Conservation (phyloP, 2,329 filamentous ascomycete species). For the Trichophyton verrucosum region DNA sequence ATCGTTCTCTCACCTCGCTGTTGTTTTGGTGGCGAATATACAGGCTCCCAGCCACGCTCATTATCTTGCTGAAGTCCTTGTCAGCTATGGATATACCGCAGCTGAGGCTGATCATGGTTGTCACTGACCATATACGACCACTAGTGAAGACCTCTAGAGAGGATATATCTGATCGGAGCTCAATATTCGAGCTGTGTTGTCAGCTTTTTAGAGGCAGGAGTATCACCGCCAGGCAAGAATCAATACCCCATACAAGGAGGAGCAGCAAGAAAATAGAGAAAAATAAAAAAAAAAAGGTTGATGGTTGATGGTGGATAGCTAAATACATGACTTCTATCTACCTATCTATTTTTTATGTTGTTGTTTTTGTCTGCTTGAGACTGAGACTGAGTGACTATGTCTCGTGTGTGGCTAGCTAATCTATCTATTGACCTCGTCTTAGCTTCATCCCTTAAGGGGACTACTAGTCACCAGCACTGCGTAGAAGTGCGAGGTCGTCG, state of each 20-base stretch:
- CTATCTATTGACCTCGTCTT: constrained; percentile 2
- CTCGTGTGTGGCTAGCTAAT: background rate
- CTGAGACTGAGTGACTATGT: background rate
- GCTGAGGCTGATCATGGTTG: too few species aligned
- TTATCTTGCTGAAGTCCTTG: background rate
- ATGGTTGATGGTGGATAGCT: background rate
- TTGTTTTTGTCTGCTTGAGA: background rate
- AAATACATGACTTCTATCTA: background rate
- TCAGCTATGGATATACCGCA: too few species aligned
- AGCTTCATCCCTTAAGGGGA: background rate
- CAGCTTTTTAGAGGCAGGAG: too few species aligned
- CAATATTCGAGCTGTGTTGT: too few species aligned
- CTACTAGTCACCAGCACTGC: constrained; percentile 4
- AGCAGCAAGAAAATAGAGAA: background rate
- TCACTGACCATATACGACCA: too few species aligned
- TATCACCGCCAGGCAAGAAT: background rate
- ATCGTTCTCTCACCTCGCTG: background rate
- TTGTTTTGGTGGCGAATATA: background rate
- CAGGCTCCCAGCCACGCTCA: background rate
- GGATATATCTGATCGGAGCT: too few species aligned
- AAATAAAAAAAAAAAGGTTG: background rate
- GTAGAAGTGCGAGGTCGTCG: constrained; percentile 4
- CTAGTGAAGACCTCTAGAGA: too few species aligned
- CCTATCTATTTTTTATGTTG: background rate
- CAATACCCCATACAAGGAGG: background rate